Evolutionary conservation across 2,329 filamentous ascomycete genomes (phyloP).

Genomic region (Scedosporium aurantiacum): DNA sequence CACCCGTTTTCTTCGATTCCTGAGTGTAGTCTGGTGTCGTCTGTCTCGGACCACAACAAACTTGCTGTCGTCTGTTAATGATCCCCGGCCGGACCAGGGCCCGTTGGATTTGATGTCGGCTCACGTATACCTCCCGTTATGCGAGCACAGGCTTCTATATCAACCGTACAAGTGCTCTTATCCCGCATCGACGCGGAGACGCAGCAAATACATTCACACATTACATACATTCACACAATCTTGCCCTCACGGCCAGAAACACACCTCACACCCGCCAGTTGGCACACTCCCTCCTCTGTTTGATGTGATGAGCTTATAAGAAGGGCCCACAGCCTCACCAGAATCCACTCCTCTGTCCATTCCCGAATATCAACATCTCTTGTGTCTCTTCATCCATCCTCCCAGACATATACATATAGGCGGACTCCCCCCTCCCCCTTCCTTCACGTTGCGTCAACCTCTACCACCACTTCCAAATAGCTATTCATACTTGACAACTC

Average conservation of each 20-base stretch:
- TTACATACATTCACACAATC: neutral
- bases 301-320: neutral
- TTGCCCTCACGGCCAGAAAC: neutral
- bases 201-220: neutral
- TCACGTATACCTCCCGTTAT: neutral
- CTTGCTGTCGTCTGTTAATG: neutral
- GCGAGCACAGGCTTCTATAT: neutral
- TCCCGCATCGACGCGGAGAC: neutral
- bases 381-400: neutral
- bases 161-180: neutral
- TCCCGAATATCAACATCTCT: neutral
- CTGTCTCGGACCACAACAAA: conserved; percentile 1
- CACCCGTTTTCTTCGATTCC: neutral
- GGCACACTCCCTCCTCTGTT: neutral
- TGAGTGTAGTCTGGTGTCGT: neutral
- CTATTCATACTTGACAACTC: too few relatives aligned
- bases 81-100: neutral
- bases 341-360: neutral
- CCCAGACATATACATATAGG: too few relatives aligned
- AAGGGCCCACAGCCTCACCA: neutral
- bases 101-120: neutral
- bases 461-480: too few relatives aligned
- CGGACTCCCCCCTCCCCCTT: too few relatives aligned
- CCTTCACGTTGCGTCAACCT: too few relatives aligned
- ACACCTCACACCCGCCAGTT: neutral